phyloP scores from a whole-genome alignment of 257 asterid species.

The Nicotiana paniculata region DNA sequence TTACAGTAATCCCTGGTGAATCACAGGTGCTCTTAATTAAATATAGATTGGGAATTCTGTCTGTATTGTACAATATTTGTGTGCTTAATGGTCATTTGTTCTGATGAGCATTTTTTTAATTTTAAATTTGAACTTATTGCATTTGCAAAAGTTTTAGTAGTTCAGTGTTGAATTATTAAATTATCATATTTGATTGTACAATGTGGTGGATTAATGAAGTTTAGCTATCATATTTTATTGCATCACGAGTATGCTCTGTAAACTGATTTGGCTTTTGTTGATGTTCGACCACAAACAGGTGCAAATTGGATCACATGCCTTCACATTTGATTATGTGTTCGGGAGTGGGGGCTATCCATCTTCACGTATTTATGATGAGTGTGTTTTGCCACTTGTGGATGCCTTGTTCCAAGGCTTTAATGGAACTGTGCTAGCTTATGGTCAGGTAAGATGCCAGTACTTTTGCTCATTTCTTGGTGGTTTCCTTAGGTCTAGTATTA shows the following conservation, averaged over 20 bases:
- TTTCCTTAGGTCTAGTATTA: neutral
- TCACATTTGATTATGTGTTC: slow-evolving; percentile 74
- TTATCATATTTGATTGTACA: neutral
- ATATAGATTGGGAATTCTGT: neutral
- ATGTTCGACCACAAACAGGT: slow-evolving; percentile 49
- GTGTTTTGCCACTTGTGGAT: slow-evolving; percentile 77
- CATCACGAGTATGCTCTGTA: neutral
- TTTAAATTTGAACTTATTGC: neutral
- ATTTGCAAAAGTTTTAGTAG: neutral
- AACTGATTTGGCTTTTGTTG: neutral
- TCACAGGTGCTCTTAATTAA: slow-evolving; percentile 51
- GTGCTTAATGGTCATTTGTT: neutral
- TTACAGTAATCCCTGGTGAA: slow-evolving; percentile 62
- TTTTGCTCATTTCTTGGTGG: neutral
- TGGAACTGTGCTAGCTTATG: slow-evolving; percentile 95
- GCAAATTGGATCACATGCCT: slow-evolving; percentile 92
- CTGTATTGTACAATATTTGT: neutral
- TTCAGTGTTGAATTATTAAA: neutral
- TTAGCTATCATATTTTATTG: neutral
- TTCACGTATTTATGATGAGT: slow-evolving; percentile 60
- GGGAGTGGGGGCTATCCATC: slow-evolving; percentile 68
- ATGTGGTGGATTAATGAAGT: neutral
- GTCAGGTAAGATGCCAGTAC: slow-evolving; percentile 50
- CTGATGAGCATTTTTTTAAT: neutral
- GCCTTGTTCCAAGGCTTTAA: slow-evolving; percentile 82